phyloP scores from a whole-genome alignment of 2,329 filamentous ascomycete genomes.

The Venturiaceae sp. region DNA sequence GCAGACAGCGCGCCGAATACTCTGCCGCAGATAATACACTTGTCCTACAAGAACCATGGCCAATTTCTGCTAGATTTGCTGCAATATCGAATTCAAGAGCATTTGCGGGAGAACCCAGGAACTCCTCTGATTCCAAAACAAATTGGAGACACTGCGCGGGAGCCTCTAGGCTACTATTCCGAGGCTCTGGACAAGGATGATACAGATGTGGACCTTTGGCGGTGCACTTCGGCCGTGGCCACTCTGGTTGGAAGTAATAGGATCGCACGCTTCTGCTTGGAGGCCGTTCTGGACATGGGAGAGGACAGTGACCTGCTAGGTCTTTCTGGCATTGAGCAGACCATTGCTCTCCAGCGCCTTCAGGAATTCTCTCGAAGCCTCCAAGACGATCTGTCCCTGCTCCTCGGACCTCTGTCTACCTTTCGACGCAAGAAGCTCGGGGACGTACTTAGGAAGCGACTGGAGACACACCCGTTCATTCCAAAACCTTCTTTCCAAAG shows the following conservation, averaged over 20 bases:
- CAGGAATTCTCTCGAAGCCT: conserved; percentile 38
- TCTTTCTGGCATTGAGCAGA: conserved; percentile 49
- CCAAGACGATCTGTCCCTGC: conserved; percentile 44
- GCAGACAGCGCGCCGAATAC: conserved; percentile 70
- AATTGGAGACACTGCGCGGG: conserved; percentile 25
- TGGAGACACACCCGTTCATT: conserved; percentile 44
- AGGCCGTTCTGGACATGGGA: conserved; percentile 53
- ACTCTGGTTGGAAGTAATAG: conserved; percentile 48
- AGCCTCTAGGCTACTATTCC: conserved; percentile 45
- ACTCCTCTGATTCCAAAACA: conserved; percentile 12
- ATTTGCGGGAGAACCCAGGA: conserved; percentile 21
- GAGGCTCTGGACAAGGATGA: conserved; percentile 56
- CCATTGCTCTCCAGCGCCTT: conserved; percentile 42
- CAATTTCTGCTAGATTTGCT: conserved; percentile 79
- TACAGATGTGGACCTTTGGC: conserved; percentile 54
- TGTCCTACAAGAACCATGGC: conserved; percentile 92
- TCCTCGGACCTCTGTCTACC: conserved; percentile 39
- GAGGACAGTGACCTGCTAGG: conserved; percentile 45
- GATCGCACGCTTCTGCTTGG: conserved; percentile 51
- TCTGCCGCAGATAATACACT: conserved; percentile 78
- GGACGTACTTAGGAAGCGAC: conserved; percentile 40
- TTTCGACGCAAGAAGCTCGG: conserved; percentile 38
- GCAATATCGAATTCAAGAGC: conserved; percentile 37
- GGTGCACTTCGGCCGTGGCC: conserved; percentile 48
- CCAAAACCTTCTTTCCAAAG: conserved; percentile 23